These are phyloP conservation scores for Pyricularia sp. DNA, from an alignment of 2,329 filamentous ascomycete genomes.

Conservation along the genomic window DNA sequence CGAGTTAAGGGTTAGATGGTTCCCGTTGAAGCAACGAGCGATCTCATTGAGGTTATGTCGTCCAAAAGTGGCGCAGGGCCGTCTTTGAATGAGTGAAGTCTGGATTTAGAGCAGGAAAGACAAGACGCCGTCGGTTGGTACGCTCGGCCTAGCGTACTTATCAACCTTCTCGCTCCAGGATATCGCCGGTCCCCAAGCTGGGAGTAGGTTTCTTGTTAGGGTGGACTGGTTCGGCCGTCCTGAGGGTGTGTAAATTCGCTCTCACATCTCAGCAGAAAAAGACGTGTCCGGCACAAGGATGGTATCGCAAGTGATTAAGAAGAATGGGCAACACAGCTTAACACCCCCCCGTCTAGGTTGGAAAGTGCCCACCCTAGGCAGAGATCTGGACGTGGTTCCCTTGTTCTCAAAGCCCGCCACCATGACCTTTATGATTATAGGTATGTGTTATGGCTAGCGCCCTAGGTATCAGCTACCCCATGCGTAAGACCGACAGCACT, in stretches of 20 bases:
- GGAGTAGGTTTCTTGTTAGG: constrained; percentile 1
- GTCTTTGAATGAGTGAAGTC: constrained; percentile 1
- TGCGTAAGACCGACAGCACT: neutral
- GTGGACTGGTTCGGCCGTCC: neutral
- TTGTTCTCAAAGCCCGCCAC: neutral
- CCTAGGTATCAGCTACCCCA: neutral
- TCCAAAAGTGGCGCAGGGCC: neutral
- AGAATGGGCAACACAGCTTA: neutral
- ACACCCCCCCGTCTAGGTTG: neutral
- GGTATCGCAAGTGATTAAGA: neutral
- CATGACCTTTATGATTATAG: neutral
- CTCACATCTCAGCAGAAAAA: neutral
- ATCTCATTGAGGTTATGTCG: neutral
- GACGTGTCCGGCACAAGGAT: constrained; percentile 1
- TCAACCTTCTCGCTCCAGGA: constrained; percentile 2
- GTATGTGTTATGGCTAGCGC: neutral
- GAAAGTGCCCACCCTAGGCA: neutral
- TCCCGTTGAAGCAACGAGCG: neutral
- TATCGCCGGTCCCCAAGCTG: neutral
- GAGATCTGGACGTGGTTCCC: constrained; percentile 1
- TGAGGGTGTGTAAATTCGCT: constrained; percentile 1
- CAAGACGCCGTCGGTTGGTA: neutral
- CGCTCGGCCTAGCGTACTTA: constrained; percentile 3
- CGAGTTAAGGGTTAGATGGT: neutral
- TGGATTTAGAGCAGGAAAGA: neutral